Percentiles rank a stretch among this genome's conserved stretches.
Evolutionary conservation across 331 rosid genomes (phyloP).

Genomic region (Malus hybrid): DNA sequence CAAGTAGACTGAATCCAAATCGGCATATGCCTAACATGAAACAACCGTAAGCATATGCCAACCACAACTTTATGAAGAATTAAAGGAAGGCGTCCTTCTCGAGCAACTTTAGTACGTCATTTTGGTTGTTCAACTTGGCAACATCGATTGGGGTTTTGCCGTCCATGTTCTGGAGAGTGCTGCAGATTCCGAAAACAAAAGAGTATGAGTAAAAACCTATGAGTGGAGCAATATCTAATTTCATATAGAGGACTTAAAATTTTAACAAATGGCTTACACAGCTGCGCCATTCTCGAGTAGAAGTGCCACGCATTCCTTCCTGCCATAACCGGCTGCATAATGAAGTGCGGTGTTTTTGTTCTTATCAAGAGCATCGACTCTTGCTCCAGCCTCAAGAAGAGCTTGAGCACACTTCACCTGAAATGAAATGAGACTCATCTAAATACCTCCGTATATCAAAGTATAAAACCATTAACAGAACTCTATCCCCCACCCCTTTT

Average conservation of each 20-base stretch:
- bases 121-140: constrained; percentile 91
- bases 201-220: neutral
- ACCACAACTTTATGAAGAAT: constrained; percentile 5
- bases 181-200: constrained; percentile 27
- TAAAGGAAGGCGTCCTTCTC: constrained; percentile 95
- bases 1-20: constrained; percentile 26
- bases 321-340: constrained; percentile 96
- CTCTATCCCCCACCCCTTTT: neutral
- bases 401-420: constrained; percentile 92
- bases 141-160: constrained; percentile 99
- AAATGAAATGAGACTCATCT: constrained; percentile 7
- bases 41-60: constrained; percentile 12
- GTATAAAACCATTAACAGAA: neutral
- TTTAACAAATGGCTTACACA: constrained; percentile 47
- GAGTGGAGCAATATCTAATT: neutral
- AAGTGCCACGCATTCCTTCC: constrained; percentile 94
- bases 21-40: constrained; percentile 20
- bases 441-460: neutral
- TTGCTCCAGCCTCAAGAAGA: constrained; percentile 94
- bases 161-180: constrained; percentile 94
- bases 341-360: constrained; percentile 98
- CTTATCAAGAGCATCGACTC: constrained; percentile 91
- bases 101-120: constrained; percentile 84
- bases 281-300: constrained; percentile 93
- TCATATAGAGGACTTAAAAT: neutral